These are phyloP conservation scores for Plasmodium chabaudi DNA, from an alignment of 169 alveolate genomes.

Conservation along the genomic window DNA sequence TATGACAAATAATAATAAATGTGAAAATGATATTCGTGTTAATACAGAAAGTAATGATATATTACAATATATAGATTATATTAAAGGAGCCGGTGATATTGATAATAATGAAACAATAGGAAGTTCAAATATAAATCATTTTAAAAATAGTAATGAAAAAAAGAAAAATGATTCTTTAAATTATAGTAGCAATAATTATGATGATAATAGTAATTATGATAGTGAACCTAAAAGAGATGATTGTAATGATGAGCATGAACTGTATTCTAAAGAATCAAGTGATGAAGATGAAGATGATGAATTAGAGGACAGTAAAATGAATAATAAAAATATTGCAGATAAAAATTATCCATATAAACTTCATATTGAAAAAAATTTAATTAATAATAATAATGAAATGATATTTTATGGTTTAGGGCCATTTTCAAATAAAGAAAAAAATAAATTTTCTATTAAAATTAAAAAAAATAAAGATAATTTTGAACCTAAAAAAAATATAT, in stretches of 20 bases:
- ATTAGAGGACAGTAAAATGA: constrained; percentile 6
- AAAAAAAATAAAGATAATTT: constrained; percentile 17
- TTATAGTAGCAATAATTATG: neutral
- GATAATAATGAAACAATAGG: neutral
- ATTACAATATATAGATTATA: neutral
- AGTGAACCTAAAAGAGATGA: neutral
- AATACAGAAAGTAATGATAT: neutral
- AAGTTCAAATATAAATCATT: neutral
- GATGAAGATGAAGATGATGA: constrained; percentile 28
- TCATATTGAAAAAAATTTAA: constrained; percentile 24
- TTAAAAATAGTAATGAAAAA: neutral
- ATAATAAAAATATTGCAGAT: constrained; percentile 8
- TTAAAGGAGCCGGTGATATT: neutral
- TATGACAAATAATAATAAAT: neutral
- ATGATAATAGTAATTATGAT: neutral
- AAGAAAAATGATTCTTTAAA: neutral
- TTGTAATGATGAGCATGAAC: constrained; percentile 1
- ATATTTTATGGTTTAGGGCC: constrained; percentile 44
- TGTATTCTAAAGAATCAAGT: constrained; percentile 42
- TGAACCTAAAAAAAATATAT: constrained; percentile 27
- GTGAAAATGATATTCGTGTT: neutral
- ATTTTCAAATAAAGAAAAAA: constrained; percentile 59
- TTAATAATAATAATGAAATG: constrained; percentile 51
- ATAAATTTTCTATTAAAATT: constrained; percentile 21
- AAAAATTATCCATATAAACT: constrained; percentile 38